Base-by-base conservation (phyloP, 129 eudicot species). In the Ambrosia trifida region DNA sequence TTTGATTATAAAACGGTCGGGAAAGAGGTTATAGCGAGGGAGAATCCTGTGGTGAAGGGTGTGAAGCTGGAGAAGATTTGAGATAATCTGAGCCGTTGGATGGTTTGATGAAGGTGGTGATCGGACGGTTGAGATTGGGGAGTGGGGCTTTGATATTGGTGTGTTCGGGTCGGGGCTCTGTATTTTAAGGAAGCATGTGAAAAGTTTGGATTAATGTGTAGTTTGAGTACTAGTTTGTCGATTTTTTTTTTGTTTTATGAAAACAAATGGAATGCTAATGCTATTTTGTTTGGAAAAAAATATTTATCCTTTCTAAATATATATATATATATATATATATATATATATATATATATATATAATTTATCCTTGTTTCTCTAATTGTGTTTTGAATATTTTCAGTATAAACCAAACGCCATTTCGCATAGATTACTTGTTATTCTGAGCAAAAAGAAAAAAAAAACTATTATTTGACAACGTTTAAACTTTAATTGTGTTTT, bases 41-140 rank as follows among this genome's bases (percentile, higher is more conserved):
- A 79, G 33, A 87, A 87, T 79, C 93, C 93, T 38, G 64, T 87
- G 75, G 86, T 84, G 57, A 84, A 81, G 69, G 93, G 79, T 7
- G 85, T 54, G 67, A 87, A 87, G 77, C 69, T 87, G 65, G 65
- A 75, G 40, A 86, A 76, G 84, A 86, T 86, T 17, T 86, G 75
- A 86, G 66, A 18, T 3, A 10, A 7, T 40, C 44, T 66, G 41
- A 4, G 69, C 74, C 81, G 74, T 77, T 41, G n/a, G 31, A 38
- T 68, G 79, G 74, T 77, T 40, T 11, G 30, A 36, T 68, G 70
- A 38, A 33, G 74, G 28, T 16, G 63, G 5, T 59, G 71, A 51
- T 69, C 54, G 58, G 6, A 47, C 45, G 81, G 70, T 56, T n/a
- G 41, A 13, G 28, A 24, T 24, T 24, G 28, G 28, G 28, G 51